Evolutionary conservation across 768 basidiomycete genomes (phyloP), one percentile per base, ranked within the genome.

Genomic region (Dendrothele bispora): DNA sequence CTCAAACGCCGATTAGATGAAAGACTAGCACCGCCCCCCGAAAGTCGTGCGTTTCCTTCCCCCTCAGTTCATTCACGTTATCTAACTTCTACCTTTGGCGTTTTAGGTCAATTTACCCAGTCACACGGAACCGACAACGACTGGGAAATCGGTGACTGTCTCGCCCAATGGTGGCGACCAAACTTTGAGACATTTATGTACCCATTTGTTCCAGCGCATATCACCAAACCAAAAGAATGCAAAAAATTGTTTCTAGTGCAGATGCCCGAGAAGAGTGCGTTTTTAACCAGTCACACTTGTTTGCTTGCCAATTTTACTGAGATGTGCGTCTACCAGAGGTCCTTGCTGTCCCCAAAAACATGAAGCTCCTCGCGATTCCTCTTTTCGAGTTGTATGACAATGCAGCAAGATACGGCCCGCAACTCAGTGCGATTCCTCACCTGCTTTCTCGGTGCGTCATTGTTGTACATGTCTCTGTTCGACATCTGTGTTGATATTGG

Each of bases 101-200:
- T 27, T 20, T 30, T 8, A 22, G 46, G 46, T n/a, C 88, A 91
- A 47, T 90, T 88, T 62, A 84, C 34, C 7, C 49, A 88, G 66
- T 75, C 80, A 25, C 86, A 91, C 51, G 88, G 84, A 0, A 79
- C 86, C 17, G 86, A 86, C 58, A 89, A 89, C 43, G 91, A 94
- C 35, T 99, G 97, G 97, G 89, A 95, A 66, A 92, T 98, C 30
- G 89, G 89, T 1, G 95, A 98, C 56, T 94, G 92, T 57, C 75
- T 98, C n/a, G 92, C 92, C 0, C 93, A 95, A 63, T 99, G 95
- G 95, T 99, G 91, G 89, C 72, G 97, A 40, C 95, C 95, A 0
- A 97, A 97, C 61, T 99, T 97, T 57, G 97, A 99, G 72, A 95
- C 93, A 0, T 98, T 98, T 69, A 95, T 97, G 94, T 97, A 95